Conservation (phyloP, 345 rosid genomes). For the Syzygium aromaticum region DNA sequence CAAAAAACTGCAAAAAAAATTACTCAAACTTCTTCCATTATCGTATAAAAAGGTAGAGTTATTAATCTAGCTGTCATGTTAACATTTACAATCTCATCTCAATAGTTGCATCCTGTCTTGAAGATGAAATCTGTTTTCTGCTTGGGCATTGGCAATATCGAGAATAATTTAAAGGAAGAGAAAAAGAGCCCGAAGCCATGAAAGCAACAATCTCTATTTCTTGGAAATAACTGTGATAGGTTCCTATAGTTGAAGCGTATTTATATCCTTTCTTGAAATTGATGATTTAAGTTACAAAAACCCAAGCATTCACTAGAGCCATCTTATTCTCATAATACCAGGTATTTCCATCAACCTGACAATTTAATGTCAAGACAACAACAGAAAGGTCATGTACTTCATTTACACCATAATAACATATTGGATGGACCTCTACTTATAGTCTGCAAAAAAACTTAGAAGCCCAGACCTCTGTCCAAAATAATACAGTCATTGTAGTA, state of each 20-base stretch:
- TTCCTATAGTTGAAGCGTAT: neutral
- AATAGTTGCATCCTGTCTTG: neutral
- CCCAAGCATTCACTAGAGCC: neutral
- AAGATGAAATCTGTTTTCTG: neutral
- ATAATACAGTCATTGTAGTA: constrained; percentile 82
- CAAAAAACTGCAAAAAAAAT: neutral
- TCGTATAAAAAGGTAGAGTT: neutral
- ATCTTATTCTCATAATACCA: neutral
- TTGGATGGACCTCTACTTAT: neutral
- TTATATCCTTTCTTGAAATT: neutral
- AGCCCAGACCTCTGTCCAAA: constrained; percentile 74
- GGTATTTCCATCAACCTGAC: neutral
- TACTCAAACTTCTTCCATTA: neutral
- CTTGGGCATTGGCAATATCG: neutral
- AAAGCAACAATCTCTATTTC: neutral
- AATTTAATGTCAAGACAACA: neutral
- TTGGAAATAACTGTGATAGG: neutral
- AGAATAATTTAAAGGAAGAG: neutral
- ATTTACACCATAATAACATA: neutral
- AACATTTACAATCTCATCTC: neutral
- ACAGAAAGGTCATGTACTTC: neutral
- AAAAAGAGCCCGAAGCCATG: neutral
- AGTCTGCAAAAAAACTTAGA: neutral
- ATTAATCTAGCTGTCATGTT: neutral
- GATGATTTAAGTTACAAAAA: neutral